Evolutionary conservation across 2,329 filamentous ascomycete genomes (phyloP), one percentile per base, ranked within the genome.

Genomic region (Trichoderma citrinoviride): DNA sequence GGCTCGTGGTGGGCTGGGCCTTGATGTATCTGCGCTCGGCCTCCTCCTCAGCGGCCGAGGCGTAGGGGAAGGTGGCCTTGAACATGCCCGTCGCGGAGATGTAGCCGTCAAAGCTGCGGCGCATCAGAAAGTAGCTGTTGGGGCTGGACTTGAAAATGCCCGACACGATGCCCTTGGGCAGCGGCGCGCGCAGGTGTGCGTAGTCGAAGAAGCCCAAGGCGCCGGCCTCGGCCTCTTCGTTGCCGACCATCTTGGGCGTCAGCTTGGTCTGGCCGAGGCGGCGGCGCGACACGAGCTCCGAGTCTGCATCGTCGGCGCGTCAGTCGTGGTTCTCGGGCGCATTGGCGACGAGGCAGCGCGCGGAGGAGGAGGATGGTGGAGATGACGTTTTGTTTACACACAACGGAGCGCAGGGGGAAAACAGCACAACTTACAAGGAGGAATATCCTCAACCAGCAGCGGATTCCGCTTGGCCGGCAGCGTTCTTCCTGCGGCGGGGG

Each of bases 61-160:
- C 89, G 77, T 90, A 93, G 7, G 91, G 91, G 73, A 93, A 96
- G 2, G 90, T 90, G 40, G 91, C 92, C 80, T 95, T 95, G 84
- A 94, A 96, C 91, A 96, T 94, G 77, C 92, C 92, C 5, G 91
- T 95, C 12, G 91, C 91, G 69, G 90, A 93, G 65, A 96, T 87
- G 76, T 86, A 95, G 67, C 92, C 92, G 75, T 96, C 92, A 74
- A 87, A 87, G 78, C 91, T 94, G 71, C 91, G 89, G 78, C 92
- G 89, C 91, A 99, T 99, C 71, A 99, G 81, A 77, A 98, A 99
- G 79, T 99, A 99, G 70, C 92, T 95, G 76, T 92, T 92, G 5
- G 95, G 94, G 75, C 88, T 88, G 66, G 88, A 89, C 73, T 91
- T 90, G 82, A 98, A 98, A 73, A 99, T 96, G 74, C 95, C 95